A percentile compares a stretch with the other conserved stretches of the same genome.
Conservation (phyloP, 116 monocot genomes). For the Zostera marina region DNA sequence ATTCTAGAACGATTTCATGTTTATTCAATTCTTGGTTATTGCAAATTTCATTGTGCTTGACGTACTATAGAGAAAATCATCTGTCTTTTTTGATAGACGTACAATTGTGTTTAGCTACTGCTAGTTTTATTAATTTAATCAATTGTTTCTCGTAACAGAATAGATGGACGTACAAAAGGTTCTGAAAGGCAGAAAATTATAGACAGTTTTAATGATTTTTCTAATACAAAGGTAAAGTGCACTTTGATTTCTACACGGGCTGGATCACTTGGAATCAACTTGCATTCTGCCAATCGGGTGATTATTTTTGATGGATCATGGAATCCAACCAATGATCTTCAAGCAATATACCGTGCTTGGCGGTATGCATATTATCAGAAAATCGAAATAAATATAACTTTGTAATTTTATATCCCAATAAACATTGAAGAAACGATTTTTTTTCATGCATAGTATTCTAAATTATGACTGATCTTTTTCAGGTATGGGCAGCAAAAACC, state of each 20-base stretch:
- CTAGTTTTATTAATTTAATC: background rate
- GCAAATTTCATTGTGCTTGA: too few relatives aligned
- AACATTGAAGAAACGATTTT: background rate
- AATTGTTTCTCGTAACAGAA: conserved; percentile 20
- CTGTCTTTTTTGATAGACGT: too few relatives aligned
- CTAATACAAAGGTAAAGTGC: conserved; percentile 76
- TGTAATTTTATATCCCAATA: too few relatives aligned
- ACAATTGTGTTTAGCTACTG: background rate
- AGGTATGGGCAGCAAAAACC: conserved; percentile 94
- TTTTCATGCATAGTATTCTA: background rate
- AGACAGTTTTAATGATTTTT: conserved; percentile 80
- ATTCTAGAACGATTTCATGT: too few relatives aligned
- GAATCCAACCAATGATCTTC: conserved; percentile 96
- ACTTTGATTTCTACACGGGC: conserved; percentile 85
- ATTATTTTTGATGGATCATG: conserved; percentile 93
- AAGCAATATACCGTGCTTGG: conserved; percentile 95
- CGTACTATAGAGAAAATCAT: too few relatives aligned
- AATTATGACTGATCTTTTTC: conserved; percentile 6
- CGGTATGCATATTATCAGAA: conserved; percentile 24
- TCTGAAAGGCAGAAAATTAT: conserved; percentile 83
- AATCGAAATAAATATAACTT: too few relatives aligned
- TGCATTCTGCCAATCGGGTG: conserved; percentile 90
- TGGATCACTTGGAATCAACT: conserved; percentile 90
- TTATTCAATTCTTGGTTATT: too few relatives aligned
- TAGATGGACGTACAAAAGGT: conserved; percentile 85